phyloP scores from a whole-genome alignment of 2,329 filamentous ascomycete genomes.

The Cadophora sp. region DNA sequence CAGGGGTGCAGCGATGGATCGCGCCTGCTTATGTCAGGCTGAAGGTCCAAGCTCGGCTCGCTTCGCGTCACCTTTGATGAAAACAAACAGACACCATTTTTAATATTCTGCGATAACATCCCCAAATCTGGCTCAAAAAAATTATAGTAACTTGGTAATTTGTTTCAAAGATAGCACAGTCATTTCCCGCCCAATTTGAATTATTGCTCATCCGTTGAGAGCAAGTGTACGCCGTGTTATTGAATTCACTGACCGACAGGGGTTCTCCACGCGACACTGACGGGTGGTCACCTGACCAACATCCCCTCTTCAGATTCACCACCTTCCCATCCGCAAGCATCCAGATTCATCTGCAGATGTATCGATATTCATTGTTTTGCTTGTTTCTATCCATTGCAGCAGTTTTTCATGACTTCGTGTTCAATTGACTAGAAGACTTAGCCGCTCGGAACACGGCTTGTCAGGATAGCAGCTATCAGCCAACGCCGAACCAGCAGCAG shows the following conservation, averaged over 20 bases:
- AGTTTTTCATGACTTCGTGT: constrained; percentile 16
- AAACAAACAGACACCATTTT: background rate
- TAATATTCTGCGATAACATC: constrained; percentile 1
- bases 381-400: background rate
- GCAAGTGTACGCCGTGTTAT: background rate
- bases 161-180: background rate
- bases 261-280: background rate
- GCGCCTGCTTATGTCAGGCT: background rate
- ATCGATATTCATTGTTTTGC: constrained; percentile 10
- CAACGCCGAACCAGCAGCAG: constrained; percentile 22
- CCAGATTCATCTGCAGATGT: constrained; percentile 7
- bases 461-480: constrained; percentile 29
- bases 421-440: constrained; percentile 34
- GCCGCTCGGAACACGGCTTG: constrained; percentile 39
- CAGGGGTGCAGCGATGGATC: background rate
- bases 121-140: background rate
- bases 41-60: background rate
- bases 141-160: background rate
- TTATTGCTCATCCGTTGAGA: background rate
- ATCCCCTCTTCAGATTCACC: background rate
- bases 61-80: background rate
- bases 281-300: constrained; percentile 15
- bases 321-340: constrained; percentile 4
- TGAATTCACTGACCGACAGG: background rate
- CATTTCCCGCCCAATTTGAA: background rate